These are phyloP conservation scores for Cutaneotrichosporon sp. DNA, from an alignment of 1,284 basidiomycete species.

Conservation along the genomic window DNA sequence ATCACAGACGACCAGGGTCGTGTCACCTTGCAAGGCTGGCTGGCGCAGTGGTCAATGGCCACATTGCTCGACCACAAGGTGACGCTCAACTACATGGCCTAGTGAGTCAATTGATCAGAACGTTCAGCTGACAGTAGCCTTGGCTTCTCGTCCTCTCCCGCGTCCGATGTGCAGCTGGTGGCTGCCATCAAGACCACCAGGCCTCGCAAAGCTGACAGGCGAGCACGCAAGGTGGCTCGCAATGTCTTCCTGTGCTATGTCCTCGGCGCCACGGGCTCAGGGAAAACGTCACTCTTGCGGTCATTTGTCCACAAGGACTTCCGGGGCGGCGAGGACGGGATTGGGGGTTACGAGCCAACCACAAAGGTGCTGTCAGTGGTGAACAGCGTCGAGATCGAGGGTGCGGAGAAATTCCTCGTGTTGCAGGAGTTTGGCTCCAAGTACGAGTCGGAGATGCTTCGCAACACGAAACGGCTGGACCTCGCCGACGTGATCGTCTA, in stretches of 20 bases:
- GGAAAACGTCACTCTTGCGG: slow-evolving; percentile 82
- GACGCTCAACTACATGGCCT: slow-evolving; percentile 92
- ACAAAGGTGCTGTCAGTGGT: slow-evolving; percentile 87
- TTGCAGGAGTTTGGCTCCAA: slow-evolving; percentile 95
- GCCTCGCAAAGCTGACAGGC: slow-evolving; percentile 75
- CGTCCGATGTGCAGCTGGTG: slow-evolving; percentile 54
- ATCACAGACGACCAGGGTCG: slow-evolving; percentile 82
- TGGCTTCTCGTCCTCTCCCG: slow-evolving; percentile 48
- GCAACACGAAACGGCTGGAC: slow-evolving; percentile 85
- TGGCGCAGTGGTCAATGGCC: slow-evolving; percentile 99
- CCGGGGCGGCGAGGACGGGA: slow-evolving; percentile 28
- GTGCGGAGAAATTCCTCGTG: slow-evolving; percentile 91
- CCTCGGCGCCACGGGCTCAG: slow-evolving; percentile 90
- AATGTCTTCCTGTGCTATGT: slow-evolving; percentile 91
- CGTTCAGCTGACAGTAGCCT: slow-evolving; percentile 23
- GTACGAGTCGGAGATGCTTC: slow-evolving; percentile 84
- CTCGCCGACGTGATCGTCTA: slow-evolving; percentile 90
- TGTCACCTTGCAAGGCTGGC: slow-evolving; percentile 93
- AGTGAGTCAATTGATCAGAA: slow-evolving; percentile 48
- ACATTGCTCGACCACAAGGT: slow-evolving; percentile 87
- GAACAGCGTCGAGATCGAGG: slow-evolving; percentile 89
- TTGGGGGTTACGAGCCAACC: slow-evolving; percentile 68
- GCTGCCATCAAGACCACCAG: slow-evolving; percentile 74
- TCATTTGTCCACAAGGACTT: slow-evolving; percentile 79
- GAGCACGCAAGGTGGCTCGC: slow-evolving; percentile 77